Base-by-base conservation (phyloP, 257 asterid species). In the Apocynum venetum region DNA sequence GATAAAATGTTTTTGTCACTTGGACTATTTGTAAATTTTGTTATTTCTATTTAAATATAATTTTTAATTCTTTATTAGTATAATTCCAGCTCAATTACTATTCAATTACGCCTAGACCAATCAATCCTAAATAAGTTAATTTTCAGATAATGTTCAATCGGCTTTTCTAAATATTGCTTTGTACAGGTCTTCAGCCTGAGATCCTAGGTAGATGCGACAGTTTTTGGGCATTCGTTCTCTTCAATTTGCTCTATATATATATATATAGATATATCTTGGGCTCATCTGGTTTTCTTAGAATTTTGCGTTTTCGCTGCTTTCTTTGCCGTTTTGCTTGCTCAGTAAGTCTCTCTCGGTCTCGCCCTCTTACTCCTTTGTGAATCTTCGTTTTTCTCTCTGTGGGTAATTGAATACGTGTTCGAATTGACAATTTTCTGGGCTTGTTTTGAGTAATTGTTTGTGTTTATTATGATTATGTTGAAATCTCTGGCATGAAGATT, bases 341-440 rank as follows among this genome's bases (percentile, higher is more conserved):
- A 31, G 77, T 73, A 73, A 36, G 77, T 57, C 19, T 53, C 53
- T 73, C 51, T 25, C 36, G 12, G 12, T 49, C 75, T 25, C 46
- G 5, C n/a, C 5, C 25, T 25, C 6, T n/a, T 64, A 25, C n/a
- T 20, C 11, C 71, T 15, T 17, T 68, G 38, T 41, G 49, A 66
- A 40, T 66, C 48, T 40, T 65, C 12, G 4, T 40, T 17, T 41
- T 40, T 66, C 13, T 63, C 35, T 35, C 1, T 35, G 46, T 35
- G 72, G 3, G 12, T 40, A 6, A 38, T 68, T 68, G 73, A 15
- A 25, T 25, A 25, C 31, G 31, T 25, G 31, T 25, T 25, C 31
- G 31, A 25, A 25, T 25, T 25, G 31, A 25, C 31, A 25, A 25
- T 25, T 73, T 53, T 73, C 61, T 51, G 76, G 67, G 67, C n/a